Evolutionary conservation across 192 early-diverging fungal species (phyloP), one percentile per base, ranked within the genome.

Genomic region (Linderina pennispora): DNA sequence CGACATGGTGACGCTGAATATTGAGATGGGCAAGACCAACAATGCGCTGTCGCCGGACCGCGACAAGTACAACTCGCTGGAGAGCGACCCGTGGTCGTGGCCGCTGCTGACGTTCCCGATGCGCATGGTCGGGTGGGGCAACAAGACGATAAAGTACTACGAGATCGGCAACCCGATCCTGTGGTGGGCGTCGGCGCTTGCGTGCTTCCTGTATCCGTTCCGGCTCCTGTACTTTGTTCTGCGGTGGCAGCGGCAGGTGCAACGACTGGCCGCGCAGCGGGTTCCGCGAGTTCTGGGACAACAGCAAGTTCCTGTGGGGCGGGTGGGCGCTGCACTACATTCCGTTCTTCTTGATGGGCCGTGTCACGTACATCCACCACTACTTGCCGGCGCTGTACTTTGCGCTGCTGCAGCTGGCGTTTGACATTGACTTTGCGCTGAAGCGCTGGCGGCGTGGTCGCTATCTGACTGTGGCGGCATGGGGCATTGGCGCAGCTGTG

Each of bases 361-460:
- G 94, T 28, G 81, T 86, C 40, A 77, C 93, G 5, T 98, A 95
- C 65, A 58, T 98, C 48, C 94, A 98, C 74, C 94, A 98, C 71
- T 98, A 98, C 62, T 67, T 97, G 40, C 93, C 92, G 1, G 81
- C 86, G 4, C 80, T 84, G 24, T 85, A 94, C 36, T 87, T 91
- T 72, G 85, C 77, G 20, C 85, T 84, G 48, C 64, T 98, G 59
- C 50, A 84, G 14, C 55, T 84, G 17, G 86, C 84, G 13, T 81
- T 74, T 36, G 76, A 92, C 21, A 57, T 89, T 42, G 88, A 94
- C 43, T 90, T 88, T 57, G 73, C 58, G 55, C 58, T 61, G 37
- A 43, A 37, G 24, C 35, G 50, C 58, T 65, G 94, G 65, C 80
- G 70, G 65, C 51, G 74, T 11, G 73, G 82, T 45, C 77, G 80